Percentiles rank a stretch among this genome's conserved stretches.
Evolutionary conservation across 2,329 filamentous ascomycete species (phyloP).

Genomic region (Pseudogymnoascus sp.): DNA sequence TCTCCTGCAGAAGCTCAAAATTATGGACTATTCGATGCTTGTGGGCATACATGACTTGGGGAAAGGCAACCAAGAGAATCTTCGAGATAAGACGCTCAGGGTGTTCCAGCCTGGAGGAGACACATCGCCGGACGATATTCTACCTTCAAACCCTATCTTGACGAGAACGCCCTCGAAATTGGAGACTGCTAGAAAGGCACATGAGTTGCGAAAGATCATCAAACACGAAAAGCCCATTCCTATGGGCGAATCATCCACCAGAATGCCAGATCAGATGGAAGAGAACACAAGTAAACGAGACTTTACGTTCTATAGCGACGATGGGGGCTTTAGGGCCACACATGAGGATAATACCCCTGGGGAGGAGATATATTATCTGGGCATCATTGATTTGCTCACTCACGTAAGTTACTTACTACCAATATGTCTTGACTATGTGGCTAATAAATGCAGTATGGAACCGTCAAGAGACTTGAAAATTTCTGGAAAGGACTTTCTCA

Average conservation of each 20-base stretch:
- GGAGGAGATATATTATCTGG: conserved; percentile 94
- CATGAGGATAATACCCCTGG: conserved; percentile 80
- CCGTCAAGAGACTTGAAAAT: conserved; percentile 90
- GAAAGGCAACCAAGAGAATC: conserved; percentile 89
- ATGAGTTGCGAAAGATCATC: conserved; percentile 85
- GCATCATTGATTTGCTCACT: conserved; percentile 96
- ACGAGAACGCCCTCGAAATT: conserved; percentile 89
- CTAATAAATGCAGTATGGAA: conserved; percentile 64
- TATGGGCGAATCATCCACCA: conserved; percentile 72
- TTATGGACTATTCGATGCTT: conserved; percentile 97
- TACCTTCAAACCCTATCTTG: conserved; percentile 48
- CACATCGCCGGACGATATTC: conserved; percentile 47
- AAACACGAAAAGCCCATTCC: conserved; percentile 90
- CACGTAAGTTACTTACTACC: conserved; percentile 59
- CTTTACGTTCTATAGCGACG: conserved; percentile 86
- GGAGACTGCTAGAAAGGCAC: conserved; percentile 84
- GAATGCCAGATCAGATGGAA: conserved; percentile 85
- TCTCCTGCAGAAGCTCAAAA: conserved; percentile 79
- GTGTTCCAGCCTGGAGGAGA: conserved; percentile 89
- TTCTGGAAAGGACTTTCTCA: conserved; percentile 91
- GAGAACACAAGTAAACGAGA: conserved; percentile 63
- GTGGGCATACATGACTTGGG: conserved; percentile 89
- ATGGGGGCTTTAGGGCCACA: conserved; percentile 87
- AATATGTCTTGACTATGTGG: not conserved
- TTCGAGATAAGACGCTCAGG: conserved; percentile 81